Conservation (phyloP, 805 yeast genomes). For the Starmerella floricola region DNA sequence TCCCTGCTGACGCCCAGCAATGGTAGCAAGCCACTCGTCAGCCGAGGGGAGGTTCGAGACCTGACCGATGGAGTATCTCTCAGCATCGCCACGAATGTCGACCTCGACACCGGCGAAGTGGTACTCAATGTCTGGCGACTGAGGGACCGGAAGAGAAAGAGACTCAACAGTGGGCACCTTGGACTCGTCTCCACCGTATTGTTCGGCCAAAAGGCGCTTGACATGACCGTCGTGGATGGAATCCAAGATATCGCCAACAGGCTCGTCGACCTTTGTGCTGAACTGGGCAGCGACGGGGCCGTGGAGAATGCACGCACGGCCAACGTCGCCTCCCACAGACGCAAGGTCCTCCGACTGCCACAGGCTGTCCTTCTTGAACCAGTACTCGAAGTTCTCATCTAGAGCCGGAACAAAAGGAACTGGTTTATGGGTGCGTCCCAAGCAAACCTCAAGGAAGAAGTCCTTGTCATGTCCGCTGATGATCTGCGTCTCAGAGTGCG, state of each 20-base stretch:
- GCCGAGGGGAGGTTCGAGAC: slow-evolving; percentile 27
- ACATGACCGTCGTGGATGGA: slow-evolving; percentile 85
- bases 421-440: slow-evolving; percentile 83
- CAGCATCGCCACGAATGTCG: slow-evolving; percentile 16
- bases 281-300: slow-evolving; percentile 97
- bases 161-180: slow-evolving; percentile 80
- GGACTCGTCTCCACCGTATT: slow-evolving; percentile 56
- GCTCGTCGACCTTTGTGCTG: slow-evolving; percentile 79
- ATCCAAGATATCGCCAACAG: slow-evolving; percentile 82
- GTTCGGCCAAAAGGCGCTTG: slow-evolving; percentile 44
- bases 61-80: slow-evolving; percentile 31
- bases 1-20: slow-evolving; percentile 65
- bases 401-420: slow-evolving; percentile 94
- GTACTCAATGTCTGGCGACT: slow-evolving; percentile 27
- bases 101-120: slow-evolving; percentile 19
- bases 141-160: slow-evolving; percentile 50
- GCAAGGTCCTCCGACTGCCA: slow-evolving; percentile 98
- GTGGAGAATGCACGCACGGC: slow-evolving; percentile 96
- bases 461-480: slow-evolving; percentile 93
- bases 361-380: slow-evolving; percentile 95
- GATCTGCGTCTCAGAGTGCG: slow-evolving; percentile 66
- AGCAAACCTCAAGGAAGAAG: slow-evolving; percentile 72
- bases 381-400: slow-evolving; percentile 87
- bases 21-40: slow-evolving; percentile 59
- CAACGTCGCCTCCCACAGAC: slow-evolving; percentile 91